A percentile compares a stretch with the other conserved stretches of the same genome.
These are phyloP conservation scores for Extremus antarcticus DNA, from an alignment of 495 filamentous ascomycete genomes.

Conservation along the genomic window DNA sequence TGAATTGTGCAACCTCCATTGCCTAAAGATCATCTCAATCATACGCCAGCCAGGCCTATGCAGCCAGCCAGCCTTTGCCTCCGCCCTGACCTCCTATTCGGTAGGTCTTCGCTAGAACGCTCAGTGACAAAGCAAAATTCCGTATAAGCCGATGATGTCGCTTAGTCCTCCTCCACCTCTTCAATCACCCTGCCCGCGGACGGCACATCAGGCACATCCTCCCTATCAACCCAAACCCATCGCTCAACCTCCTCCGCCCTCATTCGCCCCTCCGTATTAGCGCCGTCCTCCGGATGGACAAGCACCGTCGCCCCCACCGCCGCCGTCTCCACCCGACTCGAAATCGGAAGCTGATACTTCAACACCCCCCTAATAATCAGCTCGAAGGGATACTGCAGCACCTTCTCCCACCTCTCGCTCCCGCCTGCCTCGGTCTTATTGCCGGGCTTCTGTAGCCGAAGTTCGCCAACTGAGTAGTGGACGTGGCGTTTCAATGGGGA, in stretches of 20 bases:
- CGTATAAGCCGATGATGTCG: too few species aligned
- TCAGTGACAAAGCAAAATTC: too few species aligned
- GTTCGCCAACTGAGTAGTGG: constrained; percentile 64
- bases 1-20: neutral
- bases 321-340: constrained; percentile 48
- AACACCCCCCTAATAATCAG: constrained; percentile 81
- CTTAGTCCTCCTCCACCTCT: neutral
- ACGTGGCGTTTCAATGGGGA: constrained; percentile 62
- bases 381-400: constrained; percentile 82
- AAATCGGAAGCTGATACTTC: constrained; percentile 80
- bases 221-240: neutral
- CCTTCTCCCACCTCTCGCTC: constrained; percentile 80
- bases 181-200: neutral
- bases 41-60: neutral
- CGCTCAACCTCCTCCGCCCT: neutral
- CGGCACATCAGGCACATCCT: neutral
- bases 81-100: neutral
- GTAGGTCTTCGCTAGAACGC: neutral
- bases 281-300: constrained; percentile 40
- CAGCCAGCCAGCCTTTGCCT: neutral
- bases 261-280: neutral
- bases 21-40: neutral
- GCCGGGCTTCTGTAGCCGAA: constrained; percentile 67
- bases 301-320: constrained; percentile 42
- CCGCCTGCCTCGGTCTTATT: constrained; percentile 83